Base-by-base conservation (phyloP, 768 basidiomycete species). In the Clathrus columnatus region DNA sequence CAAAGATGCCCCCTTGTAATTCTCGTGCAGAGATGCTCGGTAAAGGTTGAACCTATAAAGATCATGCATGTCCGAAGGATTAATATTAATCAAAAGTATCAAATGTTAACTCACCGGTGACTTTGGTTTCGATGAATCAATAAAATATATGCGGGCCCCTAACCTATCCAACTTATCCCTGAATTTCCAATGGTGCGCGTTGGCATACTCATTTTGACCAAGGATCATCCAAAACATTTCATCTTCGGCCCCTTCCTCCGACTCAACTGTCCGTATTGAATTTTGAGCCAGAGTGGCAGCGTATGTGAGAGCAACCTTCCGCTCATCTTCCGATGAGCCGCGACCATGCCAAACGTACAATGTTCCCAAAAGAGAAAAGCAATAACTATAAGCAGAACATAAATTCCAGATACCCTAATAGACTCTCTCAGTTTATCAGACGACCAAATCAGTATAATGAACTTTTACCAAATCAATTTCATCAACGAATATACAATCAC, bases 201-300 rank as follows among this genome's bases (percentile, higher is more conserved):
- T 82, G 2, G 87, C 87, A 64, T 83, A 90, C 1, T 77, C 77
- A 1, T 81, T 75, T 21, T 87, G 80, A n/a, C 89, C 89, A 2
- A 91, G 73, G 32, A 87, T 77, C 80, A 87, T 83, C 86, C 90
- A 90, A 64, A 92, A 90, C 78, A 90, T 82, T 57, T 89, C 85
- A 52, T 89, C 84, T 16, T 74, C 72, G 21, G 68, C 62, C 41
- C 84, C 83, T 51, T 75, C 75, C 61, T 80, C 78, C n/a, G 80
- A 79, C 61, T 91, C 87, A 6, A 78, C 68, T 18, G 83, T 69
- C 36, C 14, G 36, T 36, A 36, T 14, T 8, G 36, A 36, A 16
- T 63, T 63, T 6, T 67, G 67, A 4, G 69, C 65, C 47, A 68
- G 69, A 18, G 65, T 61, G 0, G 73, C 69, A 2, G 79, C 85